Percentiles rank a stretch among this genome's conserved stretches.
phyloP scores from a whole-genome alignment of 495 filamentous ascomycete genomes.

The Sordaria brevicollis region DNA sequence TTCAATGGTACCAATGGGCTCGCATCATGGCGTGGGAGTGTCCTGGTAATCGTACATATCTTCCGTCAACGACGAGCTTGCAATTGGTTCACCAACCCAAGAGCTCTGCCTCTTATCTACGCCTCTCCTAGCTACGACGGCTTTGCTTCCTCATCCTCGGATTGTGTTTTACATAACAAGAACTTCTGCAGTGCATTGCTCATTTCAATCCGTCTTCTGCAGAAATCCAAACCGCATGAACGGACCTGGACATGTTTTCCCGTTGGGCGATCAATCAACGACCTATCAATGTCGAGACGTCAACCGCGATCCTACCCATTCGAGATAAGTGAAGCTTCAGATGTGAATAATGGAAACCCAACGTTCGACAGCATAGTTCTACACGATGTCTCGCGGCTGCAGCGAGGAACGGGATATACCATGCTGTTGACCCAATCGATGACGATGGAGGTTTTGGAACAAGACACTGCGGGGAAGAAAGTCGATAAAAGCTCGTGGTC shows the following conservation, averaged over 20 bases:
- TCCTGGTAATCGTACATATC: not conserved
- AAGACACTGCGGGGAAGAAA: not conserved
- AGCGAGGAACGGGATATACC: not conserved
- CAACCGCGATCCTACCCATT: not conserved
- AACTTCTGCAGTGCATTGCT: not conserved
- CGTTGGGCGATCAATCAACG: not conserved
- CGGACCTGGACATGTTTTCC: not conserved
- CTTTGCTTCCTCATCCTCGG: not conserved
- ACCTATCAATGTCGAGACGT: not conserved
- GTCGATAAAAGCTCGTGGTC: not conserved
- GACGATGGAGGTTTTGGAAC: not conserved
- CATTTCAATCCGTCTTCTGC: not conserved
- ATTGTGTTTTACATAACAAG: constrained; percentile 8
- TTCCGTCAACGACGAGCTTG: not conserved
- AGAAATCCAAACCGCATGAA: not conserved
- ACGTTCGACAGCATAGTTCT: not conserved
- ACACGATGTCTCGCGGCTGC: not conserved
- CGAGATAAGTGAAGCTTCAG: not conserved
- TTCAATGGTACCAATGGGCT: constrained; percentile 10
- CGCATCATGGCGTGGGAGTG: constrained; percentile 7
- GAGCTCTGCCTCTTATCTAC: constrained; percentile 12
- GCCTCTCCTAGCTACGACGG: constrained; percentile 5
- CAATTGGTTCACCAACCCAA: constrained; percentile 2
- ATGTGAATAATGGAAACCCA: not conserved
- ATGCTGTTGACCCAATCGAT: not conserved